Evolutionary conservation across 2,329 filamentous ascomycete genomes (phyloP), one percentile per base, ranked within the genome.

Genomic region (Beauveria varroae): DNA sequence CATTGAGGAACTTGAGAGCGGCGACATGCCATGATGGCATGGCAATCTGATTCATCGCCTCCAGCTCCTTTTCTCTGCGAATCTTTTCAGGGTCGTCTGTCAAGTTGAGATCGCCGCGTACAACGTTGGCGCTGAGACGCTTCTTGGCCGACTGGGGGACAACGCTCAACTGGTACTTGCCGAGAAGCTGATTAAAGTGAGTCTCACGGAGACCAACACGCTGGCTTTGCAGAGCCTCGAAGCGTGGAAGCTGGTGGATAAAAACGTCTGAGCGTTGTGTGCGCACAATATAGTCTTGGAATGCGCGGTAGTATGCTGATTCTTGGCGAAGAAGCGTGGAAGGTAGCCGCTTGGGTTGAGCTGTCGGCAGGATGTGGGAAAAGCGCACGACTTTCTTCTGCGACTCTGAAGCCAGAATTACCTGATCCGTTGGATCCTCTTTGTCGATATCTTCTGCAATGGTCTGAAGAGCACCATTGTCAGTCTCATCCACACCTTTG

Each of bases 221-320:
- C 69, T 89, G 86, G 30, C 91, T 85, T 71, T 97, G 93, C 53
- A 97, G 81, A 26, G 91, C 91, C 72, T 98, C 93, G 63, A 93
- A 96, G 54, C 95, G 88, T 26, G 90, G 84, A 61, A 91, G 86
- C 47, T 91, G 88, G 73, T 96, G 90, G 60, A 96, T 83, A 71
- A 96, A 96, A 10, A 88, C 86, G 73, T 98, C 95, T 20, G 81
- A 78, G 58, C 81, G 79, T 61, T 84, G 85, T 16, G 85, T 85
- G 37, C 84, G 84, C 62, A 89, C 82, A 51, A 87, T 78, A 66
- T 90, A 83, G 69, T 88, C 86, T 67, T 91, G 86, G 72, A 96
- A 97, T 10, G 91, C 91, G 64, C 90, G 88, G 76, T 92, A 93
- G 74, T 96, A 97, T 5, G 93, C 89, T 3, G 88, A 87, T 69